Conservation (phyloP, 305 asterid genomes). For the Fraxinus floribunda region DNA sequence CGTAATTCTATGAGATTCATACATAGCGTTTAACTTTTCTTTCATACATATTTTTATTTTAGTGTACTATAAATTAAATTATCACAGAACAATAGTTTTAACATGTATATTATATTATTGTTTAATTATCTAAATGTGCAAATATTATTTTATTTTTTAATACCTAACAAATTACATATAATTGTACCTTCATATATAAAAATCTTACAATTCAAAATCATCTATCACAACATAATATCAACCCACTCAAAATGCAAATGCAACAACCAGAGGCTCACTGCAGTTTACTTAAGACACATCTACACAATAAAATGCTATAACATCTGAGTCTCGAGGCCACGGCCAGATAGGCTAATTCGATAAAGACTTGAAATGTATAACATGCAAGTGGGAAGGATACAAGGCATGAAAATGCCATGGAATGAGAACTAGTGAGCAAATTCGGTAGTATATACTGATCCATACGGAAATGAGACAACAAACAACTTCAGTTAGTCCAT, state of each 20-base stretch:
- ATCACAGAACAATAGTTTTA: not conserved
- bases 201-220: not conserved
- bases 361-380: constrained; percentile 20
- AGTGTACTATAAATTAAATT: not conserved
- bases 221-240: constrained; percentile 1
- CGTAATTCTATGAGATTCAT: not conserved
- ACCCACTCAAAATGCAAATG: constrained; percentile 12
- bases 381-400: constrained; percentile 4
- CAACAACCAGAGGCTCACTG: not conserved
- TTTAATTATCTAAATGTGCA: not conserved
- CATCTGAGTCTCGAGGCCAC: not conserved
- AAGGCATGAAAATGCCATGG: constrained; percentile 18
- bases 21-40: not conserved
- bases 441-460: not conserved
- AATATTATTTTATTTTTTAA: not conserved
- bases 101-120: not conserved
- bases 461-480: constrained; percentile 15
- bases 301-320: constrained; percentile 23
- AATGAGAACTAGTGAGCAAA: not conserved
- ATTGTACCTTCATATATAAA: not conserved
- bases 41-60: not conserved
- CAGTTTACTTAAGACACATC: constrained; percentile 11
- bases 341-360: not conserved
- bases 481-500: constrained; percentile 71
- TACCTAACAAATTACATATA: not conserved